A percentile compares a stretch with the other conserved stretches of the same genome.
Evolutionary conservation across 1,139 yeast species (phyloP).

Genomic region (Blastobotrys proliferans): DNA sequence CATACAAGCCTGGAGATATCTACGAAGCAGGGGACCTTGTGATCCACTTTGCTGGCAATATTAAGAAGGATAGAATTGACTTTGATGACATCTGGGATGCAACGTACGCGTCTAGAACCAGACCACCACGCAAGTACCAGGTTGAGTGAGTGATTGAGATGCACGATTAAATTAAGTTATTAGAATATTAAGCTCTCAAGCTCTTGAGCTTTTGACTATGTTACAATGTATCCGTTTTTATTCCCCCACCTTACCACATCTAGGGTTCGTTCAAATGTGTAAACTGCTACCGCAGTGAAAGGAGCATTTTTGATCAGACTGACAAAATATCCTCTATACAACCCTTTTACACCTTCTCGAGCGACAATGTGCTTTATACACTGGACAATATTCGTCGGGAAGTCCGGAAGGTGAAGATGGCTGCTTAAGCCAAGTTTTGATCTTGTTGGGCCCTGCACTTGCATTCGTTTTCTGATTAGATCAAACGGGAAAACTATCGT

Average conservation of each 20-base stretch:
- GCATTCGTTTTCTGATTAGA: conserved; percentile 72
- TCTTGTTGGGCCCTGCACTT: conserved; percentile 49
- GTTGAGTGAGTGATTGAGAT: no score
- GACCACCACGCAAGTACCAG: no score
- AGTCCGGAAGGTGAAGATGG: conserved; percentile 28
- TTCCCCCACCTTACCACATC: conserved; percentile 1
- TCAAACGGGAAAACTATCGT: conserved; percentile 80
- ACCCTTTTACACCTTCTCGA: conserved; percentile 59
- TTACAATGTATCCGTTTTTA: no score
- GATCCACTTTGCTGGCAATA: conserved; percentile 5
- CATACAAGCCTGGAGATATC: neutral
- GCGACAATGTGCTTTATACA: conserved; percentile 41
- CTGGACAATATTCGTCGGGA: conserved; percentile 28
- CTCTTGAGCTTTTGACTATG: no score
- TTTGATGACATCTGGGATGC: conserved; percentile 1
- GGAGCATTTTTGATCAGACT: conserved; percentile 77
- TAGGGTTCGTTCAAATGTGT: conserved; percentile 51
- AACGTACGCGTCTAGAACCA: no score
- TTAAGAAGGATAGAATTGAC: conserved; percentile 14
- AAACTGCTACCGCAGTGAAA: conserved; percentile 68
- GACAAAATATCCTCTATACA: conserved; percentile 69
- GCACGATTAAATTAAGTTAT: no score
- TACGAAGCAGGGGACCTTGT: conserved; percentile 1
- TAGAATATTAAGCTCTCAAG: no score
- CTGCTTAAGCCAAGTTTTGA: no score